Evolutionary conservation across 176 grass and related monocot species (phyloP).

Genomic region (Lolium multiflorum): DNA sequence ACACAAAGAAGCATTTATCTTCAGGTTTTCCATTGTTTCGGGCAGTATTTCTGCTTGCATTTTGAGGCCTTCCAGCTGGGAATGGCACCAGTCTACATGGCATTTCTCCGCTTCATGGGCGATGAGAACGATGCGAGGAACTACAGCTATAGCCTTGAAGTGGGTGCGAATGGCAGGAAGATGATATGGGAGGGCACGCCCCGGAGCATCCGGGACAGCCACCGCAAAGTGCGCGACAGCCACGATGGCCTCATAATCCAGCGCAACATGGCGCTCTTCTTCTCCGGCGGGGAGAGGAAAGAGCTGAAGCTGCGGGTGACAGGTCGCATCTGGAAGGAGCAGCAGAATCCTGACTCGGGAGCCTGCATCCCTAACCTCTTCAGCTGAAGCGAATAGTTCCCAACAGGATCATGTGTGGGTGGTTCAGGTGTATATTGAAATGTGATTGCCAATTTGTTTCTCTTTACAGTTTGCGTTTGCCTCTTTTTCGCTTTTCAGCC

Average conservation of each 20-base stretch:
- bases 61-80: constrained; percentile 47
- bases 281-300: constrained; percentile 35
- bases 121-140: constrained; percentile 36
- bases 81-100: constrained; percentile 45
- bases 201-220: constrained; percentile 36
- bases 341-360: constrained; percentile 26
- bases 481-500: constrained; percentile 14
- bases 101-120: constrained; percentile 45
- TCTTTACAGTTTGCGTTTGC: constrained; percentile 29
- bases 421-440: constrained; percentile 41
- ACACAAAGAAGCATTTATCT: neutral
- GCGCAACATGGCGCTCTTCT: constrained; percentile 49
- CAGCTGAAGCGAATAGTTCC: constrained; percentile 23
- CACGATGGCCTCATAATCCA: constrained; percentile 40
- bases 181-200: constrained; percentile 45
- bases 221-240: constrained; percentile 50
- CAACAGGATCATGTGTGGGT: constrained; percentile 25
- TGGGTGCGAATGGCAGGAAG: constrained; percentile 47
- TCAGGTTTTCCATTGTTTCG: constrained; percentile 51
- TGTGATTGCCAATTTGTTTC: constrained; percentile 19
- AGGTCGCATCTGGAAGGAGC: constrained; percentile 45
- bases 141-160: constrained; percentile 39
- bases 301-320: constrained; percentile 48
- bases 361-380: constrained; percentile 47
- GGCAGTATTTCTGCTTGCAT: constrained; percentile 45